Evolutionary conservation across 78 protist species (phyloP), one percentile per base, ranked within the genome.

Genomic region (Polysphondylium violaceum): DNA sequence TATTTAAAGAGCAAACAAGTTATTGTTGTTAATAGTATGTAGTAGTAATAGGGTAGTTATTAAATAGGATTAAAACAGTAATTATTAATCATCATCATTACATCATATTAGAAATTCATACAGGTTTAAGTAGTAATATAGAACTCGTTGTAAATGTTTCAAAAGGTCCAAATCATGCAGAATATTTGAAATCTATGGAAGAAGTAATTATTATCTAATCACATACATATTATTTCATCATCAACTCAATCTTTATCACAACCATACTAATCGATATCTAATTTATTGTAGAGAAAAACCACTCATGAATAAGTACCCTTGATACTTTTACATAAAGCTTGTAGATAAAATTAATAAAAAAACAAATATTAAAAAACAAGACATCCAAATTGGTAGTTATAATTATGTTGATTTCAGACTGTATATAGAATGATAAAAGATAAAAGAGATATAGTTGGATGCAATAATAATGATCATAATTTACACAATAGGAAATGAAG

Each of bases 101-200:
- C 53, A 35, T 4, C 16, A 43, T 25, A 9, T 21, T 60, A 81
- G 89, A 68, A 58, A 55, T 81, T 27, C 77, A 81, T 14, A 81
- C 89, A 27, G 89, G 75, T 43, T 17, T 59, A 5, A 21, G n/a
- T 17, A 60, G 78, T 27, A 81, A 64, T 81, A 77, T 81, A 23
- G 89, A 81, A 41, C 41, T 81, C 19, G n/a, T 81, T 29, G 89
- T 81, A 9, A 51, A 23, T n/a, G 77, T 81, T 53, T 33, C 44
- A 38, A 81, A 81, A 55, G 89, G 89, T 23, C 68, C 89, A 36
- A 21, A 19, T 14, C 72, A 81, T 41, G 21, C 53, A 11, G 89
- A 81, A 56, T 81, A 81, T 69, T 29, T 81, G 23, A 81, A 81
- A 58, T 81, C 89, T 43, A 81, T 81, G 89, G 89, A 81, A 53